Percentiles rank a stretch among this genome's conserved stretches.
Conservation (phyloP, 1,284 basidiomycete genomes). For the Vanrija humicola region DNA sequence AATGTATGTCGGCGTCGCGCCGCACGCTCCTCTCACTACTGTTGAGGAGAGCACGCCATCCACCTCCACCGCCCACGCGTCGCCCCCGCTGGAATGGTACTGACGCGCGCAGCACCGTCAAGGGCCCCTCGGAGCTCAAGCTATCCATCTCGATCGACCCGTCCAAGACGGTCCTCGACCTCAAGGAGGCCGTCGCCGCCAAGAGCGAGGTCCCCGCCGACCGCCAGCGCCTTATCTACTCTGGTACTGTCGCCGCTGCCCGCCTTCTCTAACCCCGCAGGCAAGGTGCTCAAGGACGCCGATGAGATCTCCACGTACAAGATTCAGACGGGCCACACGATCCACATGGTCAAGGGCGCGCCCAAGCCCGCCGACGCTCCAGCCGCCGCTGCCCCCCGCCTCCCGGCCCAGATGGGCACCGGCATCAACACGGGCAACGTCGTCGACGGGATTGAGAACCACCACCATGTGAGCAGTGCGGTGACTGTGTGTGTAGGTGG, state of each 20-base stretch:
- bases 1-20: conserved; percentile 15
- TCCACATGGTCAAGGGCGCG: conserved; percentile 89
- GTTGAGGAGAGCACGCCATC: neutral
- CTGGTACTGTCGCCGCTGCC: conserved; percentile 54
- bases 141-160: conserved; percentile 73
- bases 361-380: conserved; percentile 54
- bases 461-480: conserved; percentile 31
- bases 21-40: neutral
- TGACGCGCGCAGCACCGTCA: conserved; percentile 40
- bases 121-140: conserved; percentile 82
- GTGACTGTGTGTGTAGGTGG: neutral
- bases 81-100: neutral
- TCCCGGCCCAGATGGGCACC: conserved; percentile 71
- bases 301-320: conserved; percentile 77
- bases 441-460: conserved; percentile 54
- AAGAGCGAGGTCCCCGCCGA: conserved; percentile 81
- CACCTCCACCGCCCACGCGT: neutral
- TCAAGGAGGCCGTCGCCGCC: conserved; percentile 77
- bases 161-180: conserved; percentile 67
- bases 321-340: conserved; percentile 69
- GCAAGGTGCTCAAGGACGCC: conserved; percentile 65
- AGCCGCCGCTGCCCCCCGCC: conserved; percentile 49
- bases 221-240: conserved; percentile 80
- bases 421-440: conserved; percentile 64
- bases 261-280: conserved; percentile 21